Conservation (phyloP, 2,329 filamentous ascomycete species). For the Penicillium sp. region DNA sequence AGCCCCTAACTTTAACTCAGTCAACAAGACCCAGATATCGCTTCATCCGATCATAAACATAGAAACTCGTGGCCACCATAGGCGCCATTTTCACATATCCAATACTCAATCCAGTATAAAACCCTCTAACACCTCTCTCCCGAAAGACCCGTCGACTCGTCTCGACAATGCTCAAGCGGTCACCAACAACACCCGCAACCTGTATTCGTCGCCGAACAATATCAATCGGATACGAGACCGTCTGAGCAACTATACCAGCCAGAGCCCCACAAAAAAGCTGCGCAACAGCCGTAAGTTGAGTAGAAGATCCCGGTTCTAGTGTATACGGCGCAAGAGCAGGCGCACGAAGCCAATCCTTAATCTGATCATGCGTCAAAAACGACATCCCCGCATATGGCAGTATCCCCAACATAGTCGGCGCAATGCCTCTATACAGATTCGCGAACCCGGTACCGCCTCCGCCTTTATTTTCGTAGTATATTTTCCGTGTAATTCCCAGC, state of each 20-base stretch:
- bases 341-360: constrained; percentile 77
- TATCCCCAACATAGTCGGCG: constrained; percentile 88
- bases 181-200: constrained; percentile 86
- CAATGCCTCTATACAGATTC: constrained; percentile 95
- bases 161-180: constrained; percentile 75
- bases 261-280: constrained; percentile 59
- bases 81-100: constrained; percentile 93
- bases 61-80: constrained; percentile 72
- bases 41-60: constrained; percentile 57
- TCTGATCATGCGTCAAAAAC: constrained; percentile 89
- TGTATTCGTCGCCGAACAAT: constrained; percentile 93
- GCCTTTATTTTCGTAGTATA: constrained; percentile 71
- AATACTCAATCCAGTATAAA: constrained; percentile 89
- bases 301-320: constrained; percentile 56
- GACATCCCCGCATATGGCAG: constrained; percentile 93
- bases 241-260: constrained; percentile 85
- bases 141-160: constrained; percentile 69
- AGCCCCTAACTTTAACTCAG: too few relatives aligned
- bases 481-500: constrained; percentile 70
- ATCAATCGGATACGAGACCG: constrained; percentile 87
- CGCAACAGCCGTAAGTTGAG: background rate
- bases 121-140: constrained; percentile 74
- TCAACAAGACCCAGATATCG: background rate
- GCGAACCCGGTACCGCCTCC: constrained; percentile 59
- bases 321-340: constrained; percentile 67